Percentiles rank a stretch among this genome's conserved stretches.
phyloP scores from a whole-genome alignment of 1,139 yeast genomes.

The Keqinozyma sinolaborantium region DNA sequence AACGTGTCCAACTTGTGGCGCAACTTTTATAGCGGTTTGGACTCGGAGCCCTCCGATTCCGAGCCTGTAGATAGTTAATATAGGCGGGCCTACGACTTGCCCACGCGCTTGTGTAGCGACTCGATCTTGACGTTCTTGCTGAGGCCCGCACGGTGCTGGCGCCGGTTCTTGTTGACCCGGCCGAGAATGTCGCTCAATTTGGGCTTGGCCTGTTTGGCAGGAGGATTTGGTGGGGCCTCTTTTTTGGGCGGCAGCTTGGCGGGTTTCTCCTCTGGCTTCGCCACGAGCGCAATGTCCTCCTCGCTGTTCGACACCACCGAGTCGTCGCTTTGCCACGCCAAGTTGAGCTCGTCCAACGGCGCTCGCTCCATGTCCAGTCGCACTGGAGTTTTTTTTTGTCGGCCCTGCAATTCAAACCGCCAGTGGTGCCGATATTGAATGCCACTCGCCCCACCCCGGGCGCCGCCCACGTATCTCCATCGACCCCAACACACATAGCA shows the following conservation, averaged over 20 bases:
- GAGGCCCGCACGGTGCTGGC: conserved; percentile 26
- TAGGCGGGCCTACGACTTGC: too few relatives aligned
- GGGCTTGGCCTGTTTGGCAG: background rate
- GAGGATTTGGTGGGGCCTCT: background rate
- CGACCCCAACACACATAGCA: background rate
- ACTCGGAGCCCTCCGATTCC: conserved; percentile 7
- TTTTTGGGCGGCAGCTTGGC: background rate
- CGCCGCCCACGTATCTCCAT: background rate
- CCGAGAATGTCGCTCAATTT: conserved; percentile 13
- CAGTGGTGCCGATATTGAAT: conserved; percentile 1
- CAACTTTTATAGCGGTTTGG: conserved; percentile 37
- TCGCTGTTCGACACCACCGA: conserved; percentile 4
- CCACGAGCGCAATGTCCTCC: conserved; percentile 2
- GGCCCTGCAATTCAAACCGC: conserved; percentile 6
- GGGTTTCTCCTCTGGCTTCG: background rate
- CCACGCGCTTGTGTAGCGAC: conserved; percentile 24
- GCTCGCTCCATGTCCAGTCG: background rate
- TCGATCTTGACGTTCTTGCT: conserved; percentile 27
- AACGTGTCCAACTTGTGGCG: conserved; percentile 44
- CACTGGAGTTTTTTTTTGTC: background rate
- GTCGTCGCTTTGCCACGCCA: conserved; percentile 5
- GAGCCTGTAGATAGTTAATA: background rate
- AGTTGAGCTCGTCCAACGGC: conserved; percentile 9
- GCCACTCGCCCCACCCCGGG: too few relatives aligned
- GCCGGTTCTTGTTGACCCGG: conserved; percentile 6